Evolutionary conservation across 139 green algal species (phyloP).

Genomic region (Zygnema circumcarinatum): DNA sequence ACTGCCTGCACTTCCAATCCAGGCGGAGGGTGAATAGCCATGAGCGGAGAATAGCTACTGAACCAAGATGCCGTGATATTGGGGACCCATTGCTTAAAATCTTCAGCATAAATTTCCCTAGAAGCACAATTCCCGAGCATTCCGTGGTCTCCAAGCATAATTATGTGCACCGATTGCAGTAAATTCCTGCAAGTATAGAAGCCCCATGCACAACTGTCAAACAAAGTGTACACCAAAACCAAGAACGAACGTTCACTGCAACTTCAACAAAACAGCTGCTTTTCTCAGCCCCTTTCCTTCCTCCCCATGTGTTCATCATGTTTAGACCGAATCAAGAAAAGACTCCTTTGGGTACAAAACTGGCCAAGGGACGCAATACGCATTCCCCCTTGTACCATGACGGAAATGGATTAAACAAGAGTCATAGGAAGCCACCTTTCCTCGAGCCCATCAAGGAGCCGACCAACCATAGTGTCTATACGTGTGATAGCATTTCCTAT

Average conservation of each 20-base stretch:
- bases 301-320: no score
- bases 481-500: slow-evolving; percentile 22
- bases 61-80: slow-evolving; percentile 26
- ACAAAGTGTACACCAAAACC: background rate
- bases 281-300: no score
- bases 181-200: slow-evolving; percentile 21
- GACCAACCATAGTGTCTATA: slow-evolving; percentile 32
- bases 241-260: background rate
- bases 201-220: background rate
- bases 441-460: slow-evolving; percentile 44
- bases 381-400: no score
- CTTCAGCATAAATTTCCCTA: slow-evolving; percentile 33
- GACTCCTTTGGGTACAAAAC: no score
- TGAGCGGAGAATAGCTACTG: slow-evolving; percentile 21
- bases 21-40: slow-evolving; percentile 41
- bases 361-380: no score
- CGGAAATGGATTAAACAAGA: no score
- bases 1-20: slow-evolving; percentile 21
- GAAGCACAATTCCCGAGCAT: slow-evolving; percentile 37
- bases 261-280: background rate
- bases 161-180: slow-evolving; percentile 28
- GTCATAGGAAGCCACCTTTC: no score
- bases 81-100: slow-evolving; percentile 31
- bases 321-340: no score
- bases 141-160: slow-evolving; percentile 56